Percentiles rank a stretch among this genome's conserved stretches.
phyloP scores from a whole-genome alignment of 1,284 basidiomycete species.

The Porogramme epimiltina region DNA sequence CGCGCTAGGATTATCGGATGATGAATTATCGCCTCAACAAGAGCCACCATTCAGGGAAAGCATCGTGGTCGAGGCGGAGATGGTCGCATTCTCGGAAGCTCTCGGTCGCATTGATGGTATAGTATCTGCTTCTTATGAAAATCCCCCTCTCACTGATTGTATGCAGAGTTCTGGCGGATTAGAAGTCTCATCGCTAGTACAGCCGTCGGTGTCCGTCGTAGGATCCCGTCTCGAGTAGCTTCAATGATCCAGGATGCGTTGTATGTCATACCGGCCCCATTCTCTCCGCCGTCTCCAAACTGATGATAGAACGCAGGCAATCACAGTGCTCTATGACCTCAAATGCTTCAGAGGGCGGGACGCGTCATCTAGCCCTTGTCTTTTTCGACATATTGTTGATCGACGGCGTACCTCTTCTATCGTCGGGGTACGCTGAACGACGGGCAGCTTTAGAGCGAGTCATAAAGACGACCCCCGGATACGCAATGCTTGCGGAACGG shows the following conservation, averaged over 20 bases:
- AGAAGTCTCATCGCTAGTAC: constrained; percentile 57
- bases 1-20: constrained; percentile 51
- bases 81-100: constrained; percentile 76
- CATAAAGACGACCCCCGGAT: constrained; percentile 54
- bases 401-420: constrained; percentile 59
- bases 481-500: constrained; percentile 63
- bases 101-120: constrained; percentile 57
- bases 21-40: constrained; percentile 28
- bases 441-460: constrained; percentile 61
- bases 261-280: neutral
- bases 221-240: neutral
- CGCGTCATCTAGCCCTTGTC: constrained; percentile 72
- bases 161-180: constrained; percentile 74
- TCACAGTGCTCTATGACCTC: constrained; percentile 52
- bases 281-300: neutral
- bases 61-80: constrained; percentile 84
- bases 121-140: constrained; percentile 2
- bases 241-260: constrained; percentile 6
- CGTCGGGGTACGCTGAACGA: constrained; percentile 57
- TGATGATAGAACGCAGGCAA: neutral
- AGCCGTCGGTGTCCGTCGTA: constrained; percentile 48
- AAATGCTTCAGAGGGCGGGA: constrained; percentile 37
- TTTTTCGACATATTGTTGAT: constrained; percentile 84
- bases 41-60: constrained; percentile 40
- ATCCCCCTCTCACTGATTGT: neutral